Percentiles rank a stretch among this genome's conserved stretches.
Conservation (phyloP, 1,284 basidiomycete species). For the Ceratobasidium papillatum region DNA sequence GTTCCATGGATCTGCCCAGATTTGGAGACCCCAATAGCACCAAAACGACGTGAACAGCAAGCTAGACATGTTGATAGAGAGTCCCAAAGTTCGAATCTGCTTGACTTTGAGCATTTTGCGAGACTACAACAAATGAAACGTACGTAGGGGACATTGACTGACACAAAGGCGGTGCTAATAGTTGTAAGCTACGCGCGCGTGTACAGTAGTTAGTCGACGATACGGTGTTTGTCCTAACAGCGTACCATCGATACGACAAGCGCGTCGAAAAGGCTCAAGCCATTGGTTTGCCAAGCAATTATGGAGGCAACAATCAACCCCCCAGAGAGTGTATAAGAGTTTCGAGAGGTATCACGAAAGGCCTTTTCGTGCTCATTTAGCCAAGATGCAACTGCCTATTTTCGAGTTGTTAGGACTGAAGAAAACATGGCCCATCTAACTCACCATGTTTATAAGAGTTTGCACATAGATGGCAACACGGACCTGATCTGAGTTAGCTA, state of each 20-base stretch:
- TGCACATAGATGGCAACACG: not conserved
- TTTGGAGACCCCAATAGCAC: conserved; percentile 40
- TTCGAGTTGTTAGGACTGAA: not conserved
- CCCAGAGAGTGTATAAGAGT: conserved; percentile 24
- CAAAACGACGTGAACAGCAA: conserved; percentile 31
- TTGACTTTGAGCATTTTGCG: not conserved
- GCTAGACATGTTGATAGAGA: conserved; percentile 29
- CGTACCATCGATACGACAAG: conserved; percentile 21
- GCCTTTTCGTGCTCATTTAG: conserved; percentile 28
- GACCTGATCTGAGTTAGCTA: not conserved
- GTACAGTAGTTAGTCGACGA: not conserved
- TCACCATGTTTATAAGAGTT: not conserved
- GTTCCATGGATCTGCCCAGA: conserved; percentile 12
- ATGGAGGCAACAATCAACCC: conserved; percentile 25
- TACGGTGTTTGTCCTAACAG: no score
- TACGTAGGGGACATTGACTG: conserved; percentile 29
- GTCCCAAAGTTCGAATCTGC: conserved; percentile 17
- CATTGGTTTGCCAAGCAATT: conserved; percentile 10
- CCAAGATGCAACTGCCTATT: conserved; percentile 11
- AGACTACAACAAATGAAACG: not conserved
- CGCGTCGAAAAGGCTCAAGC: conserved; percentile 25
- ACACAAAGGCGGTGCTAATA: conserved; percentile 35
- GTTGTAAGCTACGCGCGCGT: conserved; percentile 23
- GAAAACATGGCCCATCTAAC: not conserved
- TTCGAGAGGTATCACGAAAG: conserved; percentile 34